Base-by-base conservation (phyloP, 352 stramenopile species). In the Pythium aquatile region DNA sequence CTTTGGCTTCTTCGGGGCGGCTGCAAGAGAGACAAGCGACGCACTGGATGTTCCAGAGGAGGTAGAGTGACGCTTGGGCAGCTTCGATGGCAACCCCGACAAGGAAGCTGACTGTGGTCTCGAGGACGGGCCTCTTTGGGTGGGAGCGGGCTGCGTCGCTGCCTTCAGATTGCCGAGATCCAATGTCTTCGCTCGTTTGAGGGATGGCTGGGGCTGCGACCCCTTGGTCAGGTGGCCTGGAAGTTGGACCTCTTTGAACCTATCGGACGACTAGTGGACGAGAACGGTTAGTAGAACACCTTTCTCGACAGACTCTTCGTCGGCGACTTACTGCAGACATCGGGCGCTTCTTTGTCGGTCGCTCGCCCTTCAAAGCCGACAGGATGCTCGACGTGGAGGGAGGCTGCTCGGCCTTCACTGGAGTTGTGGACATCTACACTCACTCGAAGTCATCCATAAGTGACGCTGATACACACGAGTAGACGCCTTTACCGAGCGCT, bases 281-380 rank as follows among this genome's bases (percentile, higher is more conserved):
- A 5, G 17, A 28, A 32, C 2, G 10, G 33, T 28, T 35, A 61
- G 55, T 37, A 14, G 8, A 13, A 5, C 24, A n/a, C 24, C 4
- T n/a, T 24, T n/a, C 20, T 10, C 20, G 6, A 7, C 14, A 55
- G 48, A 6, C 9, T 26, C 52, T 37, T n/a, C 17, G 52, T 61
- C 5, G 10, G 42, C 16, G 2, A 60, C 58, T 11, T 61, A 73
- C 61, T 24, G 51, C 32, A 37, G 51, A 55, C n/a, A 64, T 47
- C 8, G 56, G 65, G 39, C 61, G 8, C 51, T 68, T 68, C 33
- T 65, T 66, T 1, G 55, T 61, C 14, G 66, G 66, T 2, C 61
- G 55, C 39, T 91, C 85, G 56, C 90, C 72, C 9, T 72, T 75
- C 17, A 93, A 62, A 3, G 83, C 83, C 20, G 81, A 85, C 42